phyloP scores from a whole-genome alignment of 2,329 filamentous ascomycete genomes.

The Fusarium sp. region DNA sequence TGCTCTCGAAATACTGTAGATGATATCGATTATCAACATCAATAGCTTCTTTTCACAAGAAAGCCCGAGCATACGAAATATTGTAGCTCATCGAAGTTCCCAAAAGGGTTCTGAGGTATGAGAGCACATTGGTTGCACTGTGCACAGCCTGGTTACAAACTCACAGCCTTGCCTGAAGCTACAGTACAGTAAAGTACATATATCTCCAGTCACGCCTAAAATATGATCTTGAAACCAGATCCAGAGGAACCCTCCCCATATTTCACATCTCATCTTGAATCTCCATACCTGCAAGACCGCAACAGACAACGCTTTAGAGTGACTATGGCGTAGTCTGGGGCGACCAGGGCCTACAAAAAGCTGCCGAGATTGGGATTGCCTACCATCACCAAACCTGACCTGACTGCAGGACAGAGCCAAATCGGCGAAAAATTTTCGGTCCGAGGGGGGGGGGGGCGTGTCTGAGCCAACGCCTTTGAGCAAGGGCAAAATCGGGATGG shows the following conservation, averaged over 20 bases:
- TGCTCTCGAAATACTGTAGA: neutral
- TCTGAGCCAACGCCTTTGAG: neutral
- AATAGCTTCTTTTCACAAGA: neutral
- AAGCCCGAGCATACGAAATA: neutral
- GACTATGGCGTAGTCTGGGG: slow-evolving; percentile 31
- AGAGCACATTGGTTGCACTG: slow-evolving; percentile 14
- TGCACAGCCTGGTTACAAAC: slow-evolving; percentile 7
- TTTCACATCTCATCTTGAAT: slow-evolving; percentile 31
- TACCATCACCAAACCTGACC: neutral
- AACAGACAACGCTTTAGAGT: slow-evolving; percentile 5
- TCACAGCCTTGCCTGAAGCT: slow-evolving; percentile 17
- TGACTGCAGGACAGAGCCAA: slow-evolving; percentile 13
- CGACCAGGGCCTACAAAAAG: slow-evolving; percentile 29
- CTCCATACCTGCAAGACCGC: slow-evolving; percentile 5
- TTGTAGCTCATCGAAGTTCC: slow-evolving; percentile 7
- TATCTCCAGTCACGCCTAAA: slow-evolving; percentile 20
- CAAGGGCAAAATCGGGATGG: slow-evolving; percentile 45
- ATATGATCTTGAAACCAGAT: slow-evolving; percentile 9
- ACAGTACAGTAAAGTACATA: neutral
- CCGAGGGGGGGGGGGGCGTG: slow-evolving; percentile 38
- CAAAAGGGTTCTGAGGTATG: slow-evolving; percentile 20
- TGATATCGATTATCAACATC: neutral
- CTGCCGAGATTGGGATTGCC: slow-evolving; percentile 38
- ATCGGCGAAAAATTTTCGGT: slow-evolving; percentile 47
- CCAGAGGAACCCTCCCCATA: slow-evolving; percentile 25